phyloP scores from a whole-genome alignment of 2,329 filamentous ascomycete genomes.

The Aspergillus bombycis region DNA sequence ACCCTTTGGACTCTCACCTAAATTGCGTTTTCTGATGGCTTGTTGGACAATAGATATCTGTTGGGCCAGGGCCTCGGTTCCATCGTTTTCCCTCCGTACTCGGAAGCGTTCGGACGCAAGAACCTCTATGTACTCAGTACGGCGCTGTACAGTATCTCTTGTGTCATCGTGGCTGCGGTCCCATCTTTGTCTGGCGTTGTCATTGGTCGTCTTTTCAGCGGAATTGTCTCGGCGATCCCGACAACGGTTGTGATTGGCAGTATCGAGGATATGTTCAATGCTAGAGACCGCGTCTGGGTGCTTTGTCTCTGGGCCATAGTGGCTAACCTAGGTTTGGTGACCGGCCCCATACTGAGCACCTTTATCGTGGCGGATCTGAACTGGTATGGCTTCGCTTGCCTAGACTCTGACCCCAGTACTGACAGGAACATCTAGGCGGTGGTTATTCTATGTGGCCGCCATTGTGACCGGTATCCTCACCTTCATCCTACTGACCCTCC shows the following conservation, averaged over 20 bases:
- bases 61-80: conserved; percentile 38
- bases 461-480: conserved; percentile 41
- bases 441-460: conserved; percentile 50
- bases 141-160: conserved; percentile 33
- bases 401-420: background rate
- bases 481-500: conserved; percentile 41
- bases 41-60: conserved; percentile 31
- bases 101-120: conserved; percentile 44
- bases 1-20: background rate
- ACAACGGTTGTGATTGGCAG: conserved; percentile 52
- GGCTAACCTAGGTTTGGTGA: conserved; percentile 47
- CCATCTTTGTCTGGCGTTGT: conserved; percentile 41
- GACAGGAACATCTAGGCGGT: conserved; percentile 37
- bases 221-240: conserved; percentile 52
- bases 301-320: conserved; percentile 50
- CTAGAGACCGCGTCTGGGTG: conserved; percentile 50
- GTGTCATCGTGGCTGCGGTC: conserved; percentile 43
- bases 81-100: conserved; percentile 41
- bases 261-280: conserved; percentile 55
- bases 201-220: conserved; percentile 49
- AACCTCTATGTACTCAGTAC: conserved; percentile 38
- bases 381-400: conserved; percentile 34
- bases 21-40: conserved; percentile 1
- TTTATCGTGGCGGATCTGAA: conserved; percentile 43
- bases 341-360: conserved; percentile 50